Conservation (phyloP, 139 green algal species). For the Chlamydomonas incerta region DNA sequence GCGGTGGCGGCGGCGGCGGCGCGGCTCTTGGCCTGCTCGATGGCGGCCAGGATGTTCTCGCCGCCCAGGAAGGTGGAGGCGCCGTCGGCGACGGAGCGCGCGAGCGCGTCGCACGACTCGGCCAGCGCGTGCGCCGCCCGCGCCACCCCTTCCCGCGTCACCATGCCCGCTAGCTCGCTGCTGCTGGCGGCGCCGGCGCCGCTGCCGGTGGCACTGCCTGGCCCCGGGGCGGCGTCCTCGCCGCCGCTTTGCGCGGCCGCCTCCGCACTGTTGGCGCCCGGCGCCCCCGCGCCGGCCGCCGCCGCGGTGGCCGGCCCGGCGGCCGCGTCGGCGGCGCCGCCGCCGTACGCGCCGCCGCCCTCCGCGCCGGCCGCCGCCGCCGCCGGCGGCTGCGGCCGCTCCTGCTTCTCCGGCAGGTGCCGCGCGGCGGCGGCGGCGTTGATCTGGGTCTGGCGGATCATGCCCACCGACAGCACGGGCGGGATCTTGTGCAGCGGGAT, state of each 20-base stretch:
- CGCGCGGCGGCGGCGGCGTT: background rate
- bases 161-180: background rate
- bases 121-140: conserved; percentile 1
- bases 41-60: no score
- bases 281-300: no score
- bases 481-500: conserved; percentile 44
- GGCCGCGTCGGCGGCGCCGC: no score
- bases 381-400: background rate
- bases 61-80: no score
- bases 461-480: background rate
- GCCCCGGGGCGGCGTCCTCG: no score
- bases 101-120: background rate
- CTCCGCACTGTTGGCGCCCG: background rate
- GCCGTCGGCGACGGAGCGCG: background rate
- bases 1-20: no score
- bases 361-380: background rate
- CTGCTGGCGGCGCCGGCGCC: background rate
- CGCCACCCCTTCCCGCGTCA: background rate
- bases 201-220: no score
- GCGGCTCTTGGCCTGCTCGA: no score
- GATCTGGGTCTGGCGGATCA: background rate
- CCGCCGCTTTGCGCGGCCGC: no score
- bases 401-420: background rate
- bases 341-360: no score
- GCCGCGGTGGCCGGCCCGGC: no score